These are phyloP conservation scores for Backusella australiensis DNA, from an alignment of 192 early-diverging fungal species.

Conservation along the genomic window DNA sequence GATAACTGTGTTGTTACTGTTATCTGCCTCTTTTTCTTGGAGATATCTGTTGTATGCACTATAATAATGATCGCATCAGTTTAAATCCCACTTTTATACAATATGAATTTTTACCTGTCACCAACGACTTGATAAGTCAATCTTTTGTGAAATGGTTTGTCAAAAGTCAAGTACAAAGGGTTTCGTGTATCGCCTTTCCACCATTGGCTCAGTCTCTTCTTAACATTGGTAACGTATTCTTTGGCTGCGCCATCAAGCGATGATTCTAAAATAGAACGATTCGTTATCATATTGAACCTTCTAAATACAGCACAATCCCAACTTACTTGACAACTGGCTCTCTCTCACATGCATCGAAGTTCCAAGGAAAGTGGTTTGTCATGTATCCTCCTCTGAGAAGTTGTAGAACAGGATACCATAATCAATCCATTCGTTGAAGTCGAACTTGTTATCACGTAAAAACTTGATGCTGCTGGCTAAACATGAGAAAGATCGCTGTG, in stretches of 20 bases:
- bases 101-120: constrained; percentile 17
- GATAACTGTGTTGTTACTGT: constrained; percentile 42
- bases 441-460: constrained; percentile 75
- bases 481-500: too few species aligned
- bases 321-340: not conserved
- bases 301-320: too few species aligned
- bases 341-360: not conserved
- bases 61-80: not conserved
- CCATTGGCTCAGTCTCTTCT: constrained; percentile 42
- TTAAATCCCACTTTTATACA: too few species aligned
- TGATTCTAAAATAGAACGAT: not conserved
- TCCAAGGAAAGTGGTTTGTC: not conserved
- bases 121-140: constrained; percentile 73
- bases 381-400: constrained; percentile 50
- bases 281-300: too few species aligned
- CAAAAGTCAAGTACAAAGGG: constrained; percentile 37
- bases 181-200: constrained; percentile 25
- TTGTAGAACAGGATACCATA: constrained; percentile 78
- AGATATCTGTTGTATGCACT: constrained; percentile 44
- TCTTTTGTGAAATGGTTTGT: constrained; percentile 63
- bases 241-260: not conserved
- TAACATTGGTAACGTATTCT: not conserved
- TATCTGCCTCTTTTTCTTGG: constrained; percentile 29
- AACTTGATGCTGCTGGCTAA: too few species aligned
- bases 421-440: constrained; percentile 87